Evolutionary conservation across 352 stramenopile species (phyloP).

Genomic region (Phytopythium sindhum): DNA sequence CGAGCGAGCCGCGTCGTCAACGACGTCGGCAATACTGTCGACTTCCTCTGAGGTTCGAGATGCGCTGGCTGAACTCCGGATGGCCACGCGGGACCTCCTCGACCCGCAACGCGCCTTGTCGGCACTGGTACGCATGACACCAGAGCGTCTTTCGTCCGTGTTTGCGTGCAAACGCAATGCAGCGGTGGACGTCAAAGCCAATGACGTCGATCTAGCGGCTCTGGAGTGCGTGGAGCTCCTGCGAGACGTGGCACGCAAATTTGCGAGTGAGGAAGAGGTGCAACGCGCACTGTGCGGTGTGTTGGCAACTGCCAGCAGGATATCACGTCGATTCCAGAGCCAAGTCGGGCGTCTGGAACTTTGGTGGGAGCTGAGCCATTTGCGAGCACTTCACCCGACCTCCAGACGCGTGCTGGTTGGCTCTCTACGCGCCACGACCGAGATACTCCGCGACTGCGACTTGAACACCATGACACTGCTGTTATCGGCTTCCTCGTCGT

Average conservation of each 20-base stretch:
- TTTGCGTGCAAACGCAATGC: neutral
- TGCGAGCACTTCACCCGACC: constrained; percentile 22
- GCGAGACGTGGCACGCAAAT: constrained; percentile 11
- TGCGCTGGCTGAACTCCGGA: constrained; percentile 21
- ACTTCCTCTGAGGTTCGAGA: constrained; percentile 11
- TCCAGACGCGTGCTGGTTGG: constrained; percentile 32
- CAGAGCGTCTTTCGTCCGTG: neutral
- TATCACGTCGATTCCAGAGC: constrained; percentile 36
- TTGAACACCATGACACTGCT: constrained; percentile 20
- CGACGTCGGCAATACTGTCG: constrained; percentile 12
- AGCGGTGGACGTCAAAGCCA: neutral
- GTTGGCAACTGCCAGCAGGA: constrained; percentile 12
- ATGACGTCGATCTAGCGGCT: constrained; percentile 9
- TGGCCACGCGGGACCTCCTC: constrained; percentile 1
- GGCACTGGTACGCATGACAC: constrained; percentile 2
- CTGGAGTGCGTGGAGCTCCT: constrained; percentile 17
- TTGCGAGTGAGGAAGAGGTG: constrained; percentile 39
- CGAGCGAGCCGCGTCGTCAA: neutral
- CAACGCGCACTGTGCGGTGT: constrained; percentile 32
- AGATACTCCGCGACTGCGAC: constrained; percentile 30
- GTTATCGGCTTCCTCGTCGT: neutral
- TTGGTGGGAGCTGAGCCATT: constrained; percentile 26
- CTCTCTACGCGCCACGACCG: constrained; percentile 25
- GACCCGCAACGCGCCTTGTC: constrained; percentile 13
- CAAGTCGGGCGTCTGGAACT: constrained; percentile 26